These are phyloP conservation scores for Termitomyces sp. DNA, from an alignment of 768 basidiomycete species.

Conservation along the genomic window DNA sequence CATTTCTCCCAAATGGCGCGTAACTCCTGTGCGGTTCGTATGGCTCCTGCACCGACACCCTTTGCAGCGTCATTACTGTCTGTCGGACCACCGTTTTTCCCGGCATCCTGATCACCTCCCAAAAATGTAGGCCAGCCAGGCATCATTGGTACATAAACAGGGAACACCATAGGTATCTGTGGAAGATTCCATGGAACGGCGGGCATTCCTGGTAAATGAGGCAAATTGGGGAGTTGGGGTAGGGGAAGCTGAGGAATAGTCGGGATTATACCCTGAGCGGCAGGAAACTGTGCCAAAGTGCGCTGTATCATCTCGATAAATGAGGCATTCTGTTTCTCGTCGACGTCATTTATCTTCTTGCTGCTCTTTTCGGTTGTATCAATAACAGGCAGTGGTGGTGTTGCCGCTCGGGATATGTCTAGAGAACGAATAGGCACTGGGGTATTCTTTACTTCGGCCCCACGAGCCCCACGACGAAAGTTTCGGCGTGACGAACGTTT, in stretches of 20 bases:
- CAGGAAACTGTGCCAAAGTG: conserved; percentile 59
- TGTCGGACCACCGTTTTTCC: conserved; percentile 18
- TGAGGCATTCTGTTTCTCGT: conserved; percentile 44
- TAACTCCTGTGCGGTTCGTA: conserved; percentile 57
- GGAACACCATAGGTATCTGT: conserved; percentile 74
- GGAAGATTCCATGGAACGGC: conserved; percentile 58
- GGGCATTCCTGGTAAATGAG: conserved; percentile 65
- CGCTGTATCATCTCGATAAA: conserved; percentile 73
- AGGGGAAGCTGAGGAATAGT: conserved; percentile 42
- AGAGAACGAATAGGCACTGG: conserved; percentile 20
- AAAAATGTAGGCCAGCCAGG: conserved; percentile 63
- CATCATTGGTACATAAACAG: conserved; percentile 64
- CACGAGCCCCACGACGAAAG: conserved; percentile 21
- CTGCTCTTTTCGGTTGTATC: conserved; percentile 14
- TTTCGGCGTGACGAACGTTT: conserved; percentile 30
- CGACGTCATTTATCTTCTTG: conserved; percentile 23
- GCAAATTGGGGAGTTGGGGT: conserved; percentile 56
- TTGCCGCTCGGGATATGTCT: conserved; percentile 26
- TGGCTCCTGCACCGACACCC: conserved; percentile 34
- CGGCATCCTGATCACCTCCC: conserved; percentile 37
- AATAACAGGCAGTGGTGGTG: conserved; percentile 21
- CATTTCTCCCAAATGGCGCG: conserved; percentile 73
- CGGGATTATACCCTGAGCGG: conserved; percentile 44
- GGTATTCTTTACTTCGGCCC: conserved; percentile 22
- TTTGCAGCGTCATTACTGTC: conserved; percentile 29